These are phyloP conservation scores for Stylosanthes scabra DNA, from an alignment of 331 rosid genomes.

Conservation along the genomic window DNA sequence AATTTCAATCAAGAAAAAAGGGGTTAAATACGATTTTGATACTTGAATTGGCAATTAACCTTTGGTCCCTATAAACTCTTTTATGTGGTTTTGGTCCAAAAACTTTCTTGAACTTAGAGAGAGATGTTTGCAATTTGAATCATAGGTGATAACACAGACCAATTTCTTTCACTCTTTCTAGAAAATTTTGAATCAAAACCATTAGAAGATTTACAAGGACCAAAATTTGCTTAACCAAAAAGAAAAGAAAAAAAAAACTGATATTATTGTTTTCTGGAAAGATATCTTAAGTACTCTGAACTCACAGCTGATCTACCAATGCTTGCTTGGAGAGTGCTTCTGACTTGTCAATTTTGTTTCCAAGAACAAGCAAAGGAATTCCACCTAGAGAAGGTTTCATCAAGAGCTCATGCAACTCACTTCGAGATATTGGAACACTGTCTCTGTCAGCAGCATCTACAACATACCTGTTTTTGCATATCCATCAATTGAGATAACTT, in stretches of 20 bases:
- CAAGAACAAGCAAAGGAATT: conserved; percentile 86
- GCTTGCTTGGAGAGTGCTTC: conserved; percentile 94
- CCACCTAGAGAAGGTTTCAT: conserved; percentile 74
- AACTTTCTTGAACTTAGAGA: too few relatives aligned
- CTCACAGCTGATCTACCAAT: conserved; percentile 88
- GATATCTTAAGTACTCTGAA: conserved; percentile 26
- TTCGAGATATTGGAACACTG: conserved; percentile 83
- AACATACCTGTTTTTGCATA: conserved; percentile 66
- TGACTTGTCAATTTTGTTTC: conserved; percentile 90
- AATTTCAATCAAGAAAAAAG: too few relatives aligned
- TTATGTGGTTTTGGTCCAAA: too few relatives aligned
- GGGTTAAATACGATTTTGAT: too few relatives aligned
- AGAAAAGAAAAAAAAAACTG: too few relatives aligned
- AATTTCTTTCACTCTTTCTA: too few relatives aligned
- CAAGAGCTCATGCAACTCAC: conserved; percentile 88
- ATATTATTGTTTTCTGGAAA: conserved; percentile 11
- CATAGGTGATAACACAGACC: neutral
- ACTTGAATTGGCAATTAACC: too few relatives aligned
- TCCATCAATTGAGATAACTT: conserved; percentile 31
- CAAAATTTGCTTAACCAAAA: too few relatives aligned
- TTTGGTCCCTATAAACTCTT: too few relatives aligned
- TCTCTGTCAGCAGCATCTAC: conserved; percentile 98
- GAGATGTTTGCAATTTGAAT: neutral
- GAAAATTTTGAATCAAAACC: too few relatives aligned
- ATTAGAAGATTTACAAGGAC: too few relatives aligned